These are phyloP conservation scores for Primulina tabacum DNA, from an alignment of 257 asterid genomes.

Conservation along the genomic window DNA sequence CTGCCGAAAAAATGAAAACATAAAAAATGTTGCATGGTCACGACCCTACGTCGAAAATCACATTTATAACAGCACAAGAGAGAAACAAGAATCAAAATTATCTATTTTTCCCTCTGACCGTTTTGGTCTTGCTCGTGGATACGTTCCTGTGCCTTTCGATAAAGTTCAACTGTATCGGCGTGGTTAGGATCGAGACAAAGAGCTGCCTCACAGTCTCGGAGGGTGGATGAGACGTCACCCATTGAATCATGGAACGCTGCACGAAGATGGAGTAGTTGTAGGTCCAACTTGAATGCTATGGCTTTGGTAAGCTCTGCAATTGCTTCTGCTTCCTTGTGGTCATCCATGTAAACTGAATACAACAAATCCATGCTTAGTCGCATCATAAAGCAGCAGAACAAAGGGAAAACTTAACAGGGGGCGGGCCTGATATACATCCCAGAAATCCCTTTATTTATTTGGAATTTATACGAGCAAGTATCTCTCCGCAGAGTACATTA, in stretches of 20 bases:
- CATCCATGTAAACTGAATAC: slow-evolving; percentile 82
- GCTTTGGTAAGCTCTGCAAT: slow-evolving; percentile 78
- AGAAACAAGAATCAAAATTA: background rate
- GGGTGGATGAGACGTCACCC: slow-evolving; percentile 55
- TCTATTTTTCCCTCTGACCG: slow-evolving; percentile 33
- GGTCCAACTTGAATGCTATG: slow-evolving; percentile 75
- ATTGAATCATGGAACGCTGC: slow-evolving; percentile 89
- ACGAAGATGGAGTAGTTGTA: slow-evolving; percentile 84
- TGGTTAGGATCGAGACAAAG: slow-evolving; percentile 83
- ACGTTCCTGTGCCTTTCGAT: slow-evolving; percentile 46
- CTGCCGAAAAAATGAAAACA: background rate
- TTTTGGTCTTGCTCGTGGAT: slow-evolving; percentile 39
- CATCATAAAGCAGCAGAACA: background rate
- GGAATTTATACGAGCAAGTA: no score
- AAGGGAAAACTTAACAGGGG: background rate
- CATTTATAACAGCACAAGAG: background rate
- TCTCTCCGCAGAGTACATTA: no score
- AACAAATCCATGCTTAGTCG: background rate
- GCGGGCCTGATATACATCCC: no score
- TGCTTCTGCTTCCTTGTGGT: slow-evolving; percentile 81
- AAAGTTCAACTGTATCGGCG: slow-evolving; percentile 63
- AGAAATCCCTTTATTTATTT: no score
- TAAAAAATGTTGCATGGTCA: background rate
- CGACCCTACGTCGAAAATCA: background rate
- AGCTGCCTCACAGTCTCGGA: slow-evolving; percentile 86